Evolutionary conservation across 352 stramenopile species (phyloP).

Genomic region (Hyaloperonospora arabidopsidis): DNA sequence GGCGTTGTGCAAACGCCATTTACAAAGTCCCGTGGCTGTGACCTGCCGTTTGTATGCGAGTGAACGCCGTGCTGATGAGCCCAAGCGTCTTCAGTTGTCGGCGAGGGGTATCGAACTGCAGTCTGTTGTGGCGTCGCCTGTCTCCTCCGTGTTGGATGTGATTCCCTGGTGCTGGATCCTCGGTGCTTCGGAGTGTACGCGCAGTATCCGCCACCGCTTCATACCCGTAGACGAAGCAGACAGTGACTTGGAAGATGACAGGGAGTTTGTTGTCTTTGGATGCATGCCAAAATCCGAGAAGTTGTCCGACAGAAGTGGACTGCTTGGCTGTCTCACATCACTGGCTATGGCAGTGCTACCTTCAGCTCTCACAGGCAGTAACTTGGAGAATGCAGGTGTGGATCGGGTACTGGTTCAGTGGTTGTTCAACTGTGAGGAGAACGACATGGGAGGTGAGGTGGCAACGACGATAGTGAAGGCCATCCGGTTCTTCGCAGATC

Average conservation of each 20-base stretch:
- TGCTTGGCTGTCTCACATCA: conserved; percentile 13
- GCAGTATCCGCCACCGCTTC: conserved; percentile 16
- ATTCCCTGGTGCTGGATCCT: conserved; percentile 43
- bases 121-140: conserved; percentile 3
- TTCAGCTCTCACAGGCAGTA: conserved; percentile 10
- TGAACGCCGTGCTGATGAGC: conserved; percentile 20
- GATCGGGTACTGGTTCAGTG: conserved; percentile 36
- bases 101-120: conserved; percentile 33
- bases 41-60: conserved; percentile 24
- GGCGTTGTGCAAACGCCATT: conserved; percentile 25
- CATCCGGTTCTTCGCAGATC: conserved; percentile 42
- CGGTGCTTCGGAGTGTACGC: conserved; percentile 31
- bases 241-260: conserved; percentile 15
- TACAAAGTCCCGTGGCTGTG: conserved; percentile 22
- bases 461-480: conserved; percentile 29
- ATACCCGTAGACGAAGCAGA: conserved; percentile 20
- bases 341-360: conserved; percentile 26
- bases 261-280: conserved; percentile 33
- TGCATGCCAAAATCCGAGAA: conserved; percentile 20
- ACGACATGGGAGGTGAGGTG: conserved; percentile 20
- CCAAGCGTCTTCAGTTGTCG: conserved; percentile 27
- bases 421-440: conserved; percentile 35
- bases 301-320: conserved; percentile 8
- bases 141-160: conserved; percentile 15
- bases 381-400: conserved; percentile 14